Base-by-base conservation (phyloP, 2,329 filamentous ascomycete species). In the Samsoniella hepiali region DNA sequence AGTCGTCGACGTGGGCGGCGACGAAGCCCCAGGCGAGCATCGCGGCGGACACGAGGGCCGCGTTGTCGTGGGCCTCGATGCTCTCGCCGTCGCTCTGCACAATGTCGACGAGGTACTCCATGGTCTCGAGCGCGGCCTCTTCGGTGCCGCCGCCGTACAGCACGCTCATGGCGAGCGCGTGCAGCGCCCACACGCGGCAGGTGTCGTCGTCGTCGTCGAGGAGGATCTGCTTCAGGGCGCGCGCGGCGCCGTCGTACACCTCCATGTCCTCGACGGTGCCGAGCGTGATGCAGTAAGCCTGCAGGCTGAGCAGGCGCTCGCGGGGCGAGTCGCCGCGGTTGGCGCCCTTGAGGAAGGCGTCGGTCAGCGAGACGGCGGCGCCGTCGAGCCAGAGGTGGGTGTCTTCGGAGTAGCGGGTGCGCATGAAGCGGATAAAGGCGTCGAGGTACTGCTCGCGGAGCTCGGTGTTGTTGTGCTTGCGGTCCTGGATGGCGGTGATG, bases 1-100 rank as follows among this genome's bases (percentile, higher is more conserved):
- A 81, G 69, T 94, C 90, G 3, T 93, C 88, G 7, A 94, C 78
- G 65, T 90, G 85, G 4, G 90, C 93, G 5, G 90, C 90, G 5
- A 96, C 83, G 67, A 94, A 89, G 1, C 88, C 89, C 91, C 91
- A 96, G 64, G 88, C 86, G 67, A 89, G 84, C 1, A 96, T 79
- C 0, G 91, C 91, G 0, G 91, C 90, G 3, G 86, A 82, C 1
- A 96, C 91, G 2, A 92, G 84, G 3, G 81, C 80, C 0, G 82
- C 85, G 67, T 88, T 88, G 70, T 96, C 91, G 42, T 83, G 80
- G 0, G 91, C 90, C 6, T 87, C 85, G 49, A 94, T 81, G 2
- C 82, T 85, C 45, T 89, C 82, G 3, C 93, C 93, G 68, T 97
- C 92, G 8, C 88, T 91, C 65, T 91, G 88, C 22, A 93, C 80